phyloP scores from a whole-genome alignment of 352 stramenopile genomes.

The Globisporangium alternatum region DNA sequence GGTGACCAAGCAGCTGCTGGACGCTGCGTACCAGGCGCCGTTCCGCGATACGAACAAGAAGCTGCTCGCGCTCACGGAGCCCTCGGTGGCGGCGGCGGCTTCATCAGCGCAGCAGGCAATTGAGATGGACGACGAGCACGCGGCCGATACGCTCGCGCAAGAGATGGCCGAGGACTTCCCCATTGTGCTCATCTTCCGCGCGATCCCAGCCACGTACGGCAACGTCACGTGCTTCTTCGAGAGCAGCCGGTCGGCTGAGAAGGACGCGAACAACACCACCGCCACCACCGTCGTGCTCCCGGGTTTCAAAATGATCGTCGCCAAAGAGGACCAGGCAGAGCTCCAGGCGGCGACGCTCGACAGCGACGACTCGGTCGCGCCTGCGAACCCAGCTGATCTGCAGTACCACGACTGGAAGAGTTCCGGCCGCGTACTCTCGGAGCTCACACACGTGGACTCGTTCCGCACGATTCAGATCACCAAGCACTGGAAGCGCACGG shows the following conservation, averaged over 20 bases:
- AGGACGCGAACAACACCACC: conserved; percentile 7
- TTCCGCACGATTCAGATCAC: conserved; percentile 68
- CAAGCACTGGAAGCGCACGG: conserved; percentile 45
- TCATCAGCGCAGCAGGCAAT: conserved; percentile 12
- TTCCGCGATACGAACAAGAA: conserved; percentile 43
- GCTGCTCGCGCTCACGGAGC: conserved; percentile 49
- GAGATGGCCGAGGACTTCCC: conserved; percentile 58
- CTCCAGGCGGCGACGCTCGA: conserved; percentile 3
- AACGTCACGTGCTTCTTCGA: conserved; percentile 83
- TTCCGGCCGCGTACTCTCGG: conserved; percentile 41
- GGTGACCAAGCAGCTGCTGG: conserved; percentile 16
- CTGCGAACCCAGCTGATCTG: conserved; percentile 3
- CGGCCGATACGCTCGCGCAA: conserved; percentile 60
- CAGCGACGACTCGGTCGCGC: neutral
- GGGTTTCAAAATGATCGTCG: conserved; percentile 79
- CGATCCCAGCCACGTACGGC: conserved; percentile 58
- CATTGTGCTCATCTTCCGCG: conserved; percentile 71
- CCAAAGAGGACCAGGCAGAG: conserved; percentile 40
- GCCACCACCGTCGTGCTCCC: conserved; percentile 41
- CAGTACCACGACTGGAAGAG: conserved; percentile 53
- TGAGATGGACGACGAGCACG: conserved; percentile 71
- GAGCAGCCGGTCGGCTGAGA: conserved; percentile 18
- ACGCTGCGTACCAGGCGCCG: conserved; percentile 45
- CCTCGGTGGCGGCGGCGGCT: conserved; percentile 6
- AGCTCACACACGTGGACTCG: conserved; percentile 55